These are phyloP conservation scores for Boletus reticulatus DNA, from an alignment of 768 basidiomycete genomes.

Conservation along the genomic window DNA sequence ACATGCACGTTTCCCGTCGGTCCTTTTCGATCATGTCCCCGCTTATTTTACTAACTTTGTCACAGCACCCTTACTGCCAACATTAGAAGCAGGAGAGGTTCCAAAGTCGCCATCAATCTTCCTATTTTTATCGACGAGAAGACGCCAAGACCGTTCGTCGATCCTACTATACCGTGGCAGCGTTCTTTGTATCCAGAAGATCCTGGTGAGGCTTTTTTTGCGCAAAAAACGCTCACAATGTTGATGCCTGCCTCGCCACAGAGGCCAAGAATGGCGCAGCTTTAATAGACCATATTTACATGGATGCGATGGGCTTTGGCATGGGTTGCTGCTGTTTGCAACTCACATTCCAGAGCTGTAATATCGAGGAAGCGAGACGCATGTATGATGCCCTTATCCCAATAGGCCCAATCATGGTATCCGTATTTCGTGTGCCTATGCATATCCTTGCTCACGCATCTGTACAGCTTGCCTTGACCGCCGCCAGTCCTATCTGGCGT, in stretches of 20 bases:
- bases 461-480: slow-evolving; percentile 83
- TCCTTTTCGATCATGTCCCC: slow-evolving; percentile 23
- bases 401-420: slow-evolving; percentile 90
- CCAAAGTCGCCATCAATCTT: slow-evolving; percentile 93
- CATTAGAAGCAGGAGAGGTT: slow-evolving; percentile 85
- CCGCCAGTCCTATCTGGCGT: slow-evolving; percentile 92
- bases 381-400: slow-evolving; percentile 98
- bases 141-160: slow-evolving; percentile 87
- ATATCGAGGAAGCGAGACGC: slow-evolving; percentile 85
- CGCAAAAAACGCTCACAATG: slow-evolving; percentile 3
- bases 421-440: slow-evolving; percentile 15
- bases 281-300: slow-evolving; percentile 86
- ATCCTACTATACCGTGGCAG: slow-evolving; percentile 89
- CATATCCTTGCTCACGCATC: slow-evolving; percentile 1
- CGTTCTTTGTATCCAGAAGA: slow-evolving; percentile 84
- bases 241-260: slow-evolving; percentile 25
- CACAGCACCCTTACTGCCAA: slow-evolving; percentile 94
- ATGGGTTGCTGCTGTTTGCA: slow-evolving; percentile 99
- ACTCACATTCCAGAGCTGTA: slow-evolving; percentile 96
- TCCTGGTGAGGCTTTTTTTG: slow-evolving; percentile 49
- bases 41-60: slow-evolving; percentile 10
- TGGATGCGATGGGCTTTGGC: slow-evolving; percentile 99
- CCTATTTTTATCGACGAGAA: slow-evolving; percentile 87
- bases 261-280: slow-evolving; percentile 93
- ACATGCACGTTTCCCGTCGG: slow-evolving; percentile 97